Base-by-base conservation (phyloP, 768 basidiomycete genomes). In the Mycena rebaudengoi region DNA sequence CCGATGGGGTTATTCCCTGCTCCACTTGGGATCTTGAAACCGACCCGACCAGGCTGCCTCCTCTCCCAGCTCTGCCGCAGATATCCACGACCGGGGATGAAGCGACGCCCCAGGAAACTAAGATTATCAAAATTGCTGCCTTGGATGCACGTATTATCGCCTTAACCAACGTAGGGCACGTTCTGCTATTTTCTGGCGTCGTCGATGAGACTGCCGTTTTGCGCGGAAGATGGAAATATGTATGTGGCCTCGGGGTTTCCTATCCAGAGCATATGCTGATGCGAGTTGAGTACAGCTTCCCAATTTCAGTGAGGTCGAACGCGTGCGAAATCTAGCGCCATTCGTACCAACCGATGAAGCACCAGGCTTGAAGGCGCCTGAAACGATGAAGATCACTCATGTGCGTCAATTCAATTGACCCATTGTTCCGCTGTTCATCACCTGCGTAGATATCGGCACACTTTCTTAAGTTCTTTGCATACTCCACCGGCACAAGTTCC, bases 81-180 rank as follows among this genome's bases (percentile, higher is more conserved):
- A 71, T 91, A 16, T 52, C 69, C 5, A 59, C 69, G 25, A 78
- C 74, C 3, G 76, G 71, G 11, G 62, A 72, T 7, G 73, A 69
- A 37, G 53, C 67, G 49, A 67, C 70, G 40, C 64, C 74, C 29
- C 70, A 72, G 44, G 73, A 75, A 30, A 79, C 77, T 14, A 83
- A 82, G 72, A 81, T 98, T 35, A 82, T 94, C 32, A 89, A 94
- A 75, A 89, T 99, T 43, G 96, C 94, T 10, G 91, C 88, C 5
- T 84, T 95, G 64, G 88, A 93, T 55, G 80, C 82, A 48, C 84
- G 88, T 67, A 73, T 98, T 26, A 78, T 97, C 60, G 96, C 91
- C 13, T 77, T 99, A 69, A 96, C 95, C 14, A 88, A 91, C 70
- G 77, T 84, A 33, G 93, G 93, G 0, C 91, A 93, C 71, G 91